Base-by-base conservation (phyloP, 805 yeast species). In the Hanseniaspora valbyensis region DNA sequence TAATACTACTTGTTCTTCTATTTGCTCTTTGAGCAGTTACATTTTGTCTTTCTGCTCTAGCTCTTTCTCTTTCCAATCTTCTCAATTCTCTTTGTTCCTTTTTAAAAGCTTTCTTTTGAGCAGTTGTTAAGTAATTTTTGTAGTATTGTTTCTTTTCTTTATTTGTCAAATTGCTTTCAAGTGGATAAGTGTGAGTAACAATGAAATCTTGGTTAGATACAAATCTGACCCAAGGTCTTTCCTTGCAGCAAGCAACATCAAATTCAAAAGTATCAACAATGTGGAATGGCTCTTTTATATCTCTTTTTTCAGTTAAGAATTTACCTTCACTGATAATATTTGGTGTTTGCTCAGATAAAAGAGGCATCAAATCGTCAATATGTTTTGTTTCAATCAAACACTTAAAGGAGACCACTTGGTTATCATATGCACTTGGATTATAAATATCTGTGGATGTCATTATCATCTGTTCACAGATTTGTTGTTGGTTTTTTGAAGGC, bases 191-290 rank as follows among this genome's bases (percentile, higher is more conserved):
- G 29, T 40, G 25, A n/a, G 19, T 19, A 4, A 32, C 29, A 4
- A 26, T 30, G 21, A 45, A 45, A 32, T 45, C 24, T 21, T 45
- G 18, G 18, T 45, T 45, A 16, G 43, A 38, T 2, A 45, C 50
- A 45, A 30, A 45, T 45, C 50, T 38, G 8, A 45, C 39, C 25
- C 41, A 18, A 10, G 43, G 43, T 10, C 16, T 16, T 18, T 29
- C 24, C n/a, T 39, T 45, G 18, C 18, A 30, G 32, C 44, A 38
- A 8, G 50, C 42, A 10, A 45, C 39, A 22, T 45, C 50, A 45
- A 45, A 45, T 13, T 38, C 44, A 39, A 30, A 45, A 4, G 50
- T 45, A 25, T 45, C 50, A 2, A 45, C 41, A 37, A 37, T 21
- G 16, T 24, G 10, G 29, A 16, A 41, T 16, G 36, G 25, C 2